Percentiles rank a stretch among this genome's conserved stretches.
Conservation (phyloP, 305 asterid species). For the Rubia tinctorum region DNA sequence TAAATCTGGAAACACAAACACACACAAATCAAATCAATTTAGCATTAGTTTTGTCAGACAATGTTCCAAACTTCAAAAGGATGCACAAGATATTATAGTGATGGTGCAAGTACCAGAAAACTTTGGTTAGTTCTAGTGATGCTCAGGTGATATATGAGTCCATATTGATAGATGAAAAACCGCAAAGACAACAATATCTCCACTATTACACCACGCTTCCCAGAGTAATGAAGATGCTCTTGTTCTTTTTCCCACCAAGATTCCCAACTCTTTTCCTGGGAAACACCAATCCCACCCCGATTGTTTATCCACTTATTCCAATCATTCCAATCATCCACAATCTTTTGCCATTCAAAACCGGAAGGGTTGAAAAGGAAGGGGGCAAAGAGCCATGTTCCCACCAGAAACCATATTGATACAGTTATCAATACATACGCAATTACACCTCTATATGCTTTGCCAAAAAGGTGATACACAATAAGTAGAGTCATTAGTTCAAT, state of each 20-base stretch:
- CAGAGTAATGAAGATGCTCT: constrained; percentile 74
- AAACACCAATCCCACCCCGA: constrained; percentile 93
- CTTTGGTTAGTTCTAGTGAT: constrained; percentile 44
- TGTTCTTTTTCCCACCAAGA: constrained; percentile 99
- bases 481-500: constrained; percentile 86
- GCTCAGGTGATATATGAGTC: constrained; percentile 85
- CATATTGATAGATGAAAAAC: constrained; percentile 87
- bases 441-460: constrained; percentile 54
- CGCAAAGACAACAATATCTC: constrained; percentile 86
- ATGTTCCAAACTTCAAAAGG: not conserved
- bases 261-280: constrained; percentile 94
- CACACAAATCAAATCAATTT: not conserved
- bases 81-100: constrained; percentile 9
- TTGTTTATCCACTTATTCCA: constrained; percentile 96
- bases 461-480: constrained; percentile 86
- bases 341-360: constrained; percentile 96
- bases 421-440: constrained; percentile 73
- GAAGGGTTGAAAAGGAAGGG: constrained; percentile 96
- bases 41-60: not conserved
- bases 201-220: constrained; percentile 63
- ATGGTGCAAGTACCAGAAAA: constrained; percentile 52
- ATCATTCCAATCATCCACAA: constrained; percentile 93
- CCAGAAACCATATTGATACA: constrained; percentile 85
- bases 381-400: constrained; percentile 95
- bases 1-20: constrained; percentile 52